A percentile compares a stretch with the other conserved stretches of the same genome.
Evolutionary conservation across 2,329 filamentous ascomycete species (phyloP).

Genomic region (Ceratocystis cubensis): DNA sequence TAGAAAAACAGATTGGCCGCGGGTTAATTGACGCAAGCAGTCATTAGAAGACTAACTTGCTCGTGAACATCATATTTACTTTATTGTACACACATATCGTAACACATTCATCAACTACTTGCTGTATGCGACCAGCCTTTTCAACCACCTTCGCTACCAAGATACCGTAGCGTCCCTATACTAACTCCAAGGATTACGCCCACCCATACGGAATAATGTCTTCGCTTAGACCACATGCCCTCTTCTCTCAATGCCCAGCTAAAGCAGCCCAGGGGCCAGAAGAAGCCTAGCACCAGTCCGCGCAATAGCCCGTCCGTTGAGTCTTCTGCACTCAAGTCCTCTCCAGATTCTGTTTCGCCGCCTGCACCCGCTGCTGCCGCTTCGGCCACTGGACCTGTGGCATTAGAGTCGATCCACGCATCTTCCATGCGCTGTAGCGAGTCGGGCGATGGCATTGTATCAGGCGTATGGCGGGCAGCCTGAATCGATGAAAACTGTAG

Average conservation of each 20-base stretch:
- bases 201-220: conserved; percentile 44
- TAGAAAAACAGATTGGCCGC: background rate
- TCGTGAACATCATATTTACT: background rate
- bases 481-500: conserved; percentile 83
- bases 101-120: conserved; percentile 19
- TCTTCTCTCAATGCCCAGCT: conserved; percentile 79
- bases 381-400: conserved; percentile 29
- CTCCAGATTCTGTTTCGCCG: conserved; percentile 24
- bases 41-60: too few species aligned
- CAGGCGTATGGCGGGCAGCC: conserved; percentile 67
- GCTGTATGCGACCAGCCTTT: background rate
- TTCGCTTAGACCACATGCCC: conserved; percentile 71
- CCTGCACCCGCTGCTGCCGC: conserved; percentile 23
- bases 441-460: conserved; percentile 72
- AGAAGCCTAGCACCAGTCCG: conserved; percentile 83
- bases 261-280: conserved; percentile 80
- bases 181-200: conserved; percentile 72
- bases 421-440: conserved; percentile 72
- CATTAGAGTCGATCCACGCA: conserved; percentile 70
- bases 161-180: conserved; percentile 43
- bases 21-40: too few species aligned
- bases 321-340: conserved; percentile 33
- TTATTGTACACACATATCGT: background rate
- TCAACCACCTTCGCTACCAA: conserved; percentile 19
- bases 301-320: conserved; percentile 75